Conservation (phyloP, 164 flowering plant species). For the Vitis rupestris region DNA sequence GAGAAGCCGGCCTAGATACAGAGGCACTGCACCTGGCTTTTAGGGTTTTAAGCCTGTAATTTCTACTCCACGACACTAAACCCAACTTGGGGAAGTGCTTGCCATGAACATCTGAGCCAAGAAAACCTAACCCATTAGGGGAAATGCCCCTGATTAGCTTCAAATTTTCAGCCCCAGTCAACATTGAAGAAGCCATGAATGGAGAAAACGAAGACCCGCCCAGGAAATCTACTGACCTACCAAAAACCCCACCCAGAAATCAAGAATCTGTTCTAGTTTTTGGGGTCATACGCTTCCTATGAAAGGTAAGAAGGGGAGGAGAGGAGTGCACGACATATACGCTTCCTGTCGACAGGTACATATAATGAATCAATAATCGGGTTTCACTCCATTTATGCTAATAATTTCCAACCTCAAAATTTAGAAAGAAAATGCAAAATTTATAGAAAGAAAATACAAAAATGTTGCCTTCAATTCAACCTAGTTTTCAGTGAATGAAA, state of each 20-base stretch:
- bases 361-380: too few relatives aligned
- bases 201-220: too few relatives aligned
- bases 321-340: too few relatives aligned
- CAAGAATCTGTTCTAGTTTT: background rate
- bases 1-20: slow-evolving; percentile 56
- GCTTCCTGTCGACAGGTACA: too few relatives aligned
- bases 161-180: slow-evolving; percentile 57
- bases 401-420: too few relatives aligned
- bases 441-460: too few relatives aligned
- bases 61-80: slow-evolving; percentile 28
- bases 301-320: too few relatives aligned
- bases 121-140: slow-evolving; percentile 41
- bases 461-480: too few relatives aligned
- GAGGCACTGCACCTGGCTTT: slow-evolving; percentile 46
- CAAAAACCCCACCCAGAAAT: slow-evolving; percentile 14
- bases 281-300: too few relatives aligned
- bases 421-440: too few relatives aligned
- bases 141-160: slow-evolving; percentile 26
- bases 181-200: slow-evolving; percentile 65
- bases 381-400: too few relatives aligned
- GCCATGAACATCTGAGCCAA: slow-evolving; percentile 46
- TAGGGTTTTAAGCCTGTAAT: slow-evolving; percentile 16
- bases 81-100: slow-evolving; percentile 27
- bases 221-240: background rate
- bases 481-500: too few relatives aligned